Evolutionary conservation across 1,284 basidiomycete genomes (phyloP).

Genomic region (Cryptococcus sp.): DNA sequence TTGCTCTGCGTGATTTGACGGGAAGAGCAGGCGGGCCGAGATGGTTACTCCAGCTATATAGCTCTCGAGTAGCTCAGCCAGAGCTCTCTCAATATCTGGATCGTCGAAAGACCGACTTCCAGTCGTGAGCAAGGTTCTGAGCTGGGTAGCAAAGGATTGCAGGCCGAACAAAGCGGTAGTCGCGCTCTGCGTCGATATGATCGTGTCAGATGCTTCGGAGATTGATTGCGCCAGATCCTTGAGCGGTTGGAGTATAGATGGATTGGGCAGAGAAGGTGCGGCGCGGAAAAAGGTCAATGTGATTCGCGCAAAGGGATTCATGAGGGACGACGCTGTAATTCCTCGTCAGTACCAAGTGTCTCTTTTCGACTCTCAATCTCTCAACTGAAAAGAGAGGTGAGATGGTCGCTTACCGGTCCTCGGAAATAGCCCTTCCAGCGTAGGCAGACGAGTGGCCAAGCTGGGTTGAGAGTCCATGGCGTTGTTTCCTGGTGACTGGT

Average conservation of each 20-base stretch:
- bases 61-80: constrained; percentile 2
- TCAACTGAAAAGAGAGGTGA: not conserved
- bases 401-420: constrained; percentile 5
- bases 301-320: constrained; percentile 2
- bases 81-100: not conserved
- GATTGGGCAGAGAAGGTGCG: not conserved
- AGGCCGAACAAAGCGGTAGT: constrained; percentile 8
- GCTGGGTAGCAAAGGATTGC: constrained; percentile 15
- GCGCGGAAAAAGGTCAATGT: not conserved
- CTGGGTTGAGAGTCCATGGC: no score
- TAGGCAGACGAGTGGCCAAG: constrained; percentile 2
- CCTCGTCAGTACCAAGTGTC: not conserved
- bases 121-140: constrained; percentile 4
- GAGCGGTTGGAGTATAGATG: not conserved
- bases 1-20: not conserved
- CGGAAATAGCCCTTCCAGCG: constrained; percentile 10
- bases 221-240: not conserved
- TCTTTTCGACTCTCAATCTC: no score
- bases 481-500: no score
- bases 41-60: constrained; percentile 10
- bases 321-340: constrained; percentile 2
- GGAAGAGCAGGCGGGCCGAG: constrained; percentile 6
- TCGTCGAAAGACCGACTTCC: not conserved
- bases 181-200: no score
- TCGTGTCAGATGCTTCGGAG: no score